Percentiles rank a stretch among this genome's conserved stretches.
Conservation (phyloP, 2,329 filamentous ascomycete species). For the Botrytis hyacinthi region DNA sequence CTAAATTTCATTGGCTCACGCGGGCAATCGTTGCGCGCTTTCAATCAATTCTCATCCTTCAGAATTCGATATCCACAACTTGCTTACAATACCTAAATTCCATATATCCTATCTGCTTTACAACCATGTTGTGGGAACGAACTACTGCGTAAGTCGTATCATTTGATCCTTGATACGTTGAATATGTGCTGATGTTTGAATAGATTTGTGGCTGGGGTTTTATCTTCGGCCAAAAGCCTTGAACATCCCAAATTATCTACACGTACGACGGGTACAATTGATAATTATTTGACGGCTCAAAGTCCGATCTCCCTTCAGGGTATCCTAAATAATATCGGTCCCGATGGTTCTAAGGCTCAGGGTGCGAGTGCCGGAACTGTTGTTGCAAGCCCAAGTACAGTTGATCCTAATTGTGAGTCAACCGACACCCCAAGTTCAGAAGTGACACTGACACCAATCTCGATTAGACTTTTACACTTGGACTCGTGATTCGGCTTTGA, state of each 20-base stretch:
- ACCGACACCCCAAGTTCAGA: too few species aligned
- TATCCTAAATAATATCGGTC: constrained; percentile 55
- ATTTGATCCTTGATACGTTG: background rate
- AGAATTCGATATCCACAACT: background rate
- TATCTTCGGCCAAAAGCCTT: background rate
- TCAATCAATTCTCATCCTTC: constrained; percentile 6
- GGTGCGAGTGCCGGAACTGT: constrained; percentile 51
- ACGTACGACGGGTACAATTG: background rate
- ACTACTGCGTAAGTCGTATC: constrained; percentile 1
- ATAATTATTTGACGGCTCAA: constrained; percentile 32
- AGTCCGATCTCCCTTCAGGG: constrained; percentile 49
- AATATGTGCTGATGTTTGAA: background rate
- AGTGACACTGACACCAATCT: constrained; percentile 15
- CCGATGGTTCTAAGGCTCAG: constrained; percentile 47
- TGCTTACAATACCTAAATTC: background rate
- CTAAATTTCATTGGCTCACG: background rate
- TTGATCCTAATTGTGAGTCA: constrained; percentile 51
- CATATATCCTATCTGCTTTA: background rate
- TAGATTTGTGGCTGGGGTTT: background rate
- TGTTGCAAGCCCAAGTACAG: constrained; percentile 53
- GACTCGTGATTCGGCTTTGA: constrained; percentile 72
- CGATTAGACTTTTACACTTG: constrained; percentile 71
- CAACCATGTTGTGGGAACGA: constrained; percentile 14
- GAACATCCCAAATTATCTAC: background rate
- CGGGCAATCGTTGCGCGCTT: background rate